Evolutionary conservation across 192 early-diverging fungal genomes (phyloP).

Genomic region (Backusella westeae): DNA sequence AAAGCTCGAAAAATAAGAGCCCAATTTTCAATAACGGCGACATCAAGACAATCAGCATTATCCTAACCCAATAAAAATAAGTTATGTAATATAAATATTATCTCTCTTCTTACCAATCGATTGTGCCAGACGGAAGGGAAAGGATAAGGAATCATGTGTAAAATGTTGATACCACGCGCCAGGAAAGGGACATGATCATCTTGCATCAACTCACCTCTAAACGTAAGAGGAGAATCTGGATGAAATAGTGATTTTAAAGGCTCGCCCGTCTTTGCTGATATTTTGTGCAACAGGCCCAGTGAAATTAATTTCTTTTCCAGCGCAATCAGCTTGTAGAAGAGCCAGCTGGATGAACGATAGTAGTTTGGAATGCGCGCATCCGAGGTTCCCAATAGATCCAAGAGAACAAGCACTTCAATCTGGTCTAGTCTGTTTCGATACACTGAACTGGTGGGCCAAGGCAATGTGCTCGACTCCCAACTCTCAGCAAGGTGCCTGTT

Average conservation of each 20-base stretch:
- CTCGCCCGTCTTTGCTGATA: conserved; percentile 19
- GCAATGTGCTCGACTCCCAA: conserved; percentile 61
- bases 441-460: conserved; percentile 10
- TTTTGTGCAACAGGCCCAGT: conserved; percentile 9
- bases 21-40: conserved; percentile 67
- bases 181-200: conserved; percentile 94
- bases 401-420: conserved; percentile 84
- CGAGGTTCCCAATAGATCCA: conserved; percentile 82
- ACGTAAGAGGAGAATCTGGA: conserved; percentile 19
- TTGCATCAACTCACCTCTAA: conserved; percentile 45
- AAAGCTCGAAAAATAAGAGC: conserved; percentile 79
- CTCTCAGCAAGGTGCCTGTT: conserved; percentile 72
- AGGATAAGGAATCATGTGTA: conserved; percentile 83
- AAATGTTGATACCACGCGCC: conserved; percentile 71
- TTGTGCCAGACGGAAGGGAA: conserved; percentile 93
- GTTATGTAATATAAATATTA: background rate
- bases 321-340: conserved; percentile 64
- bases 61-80: conserved; percentile 41
- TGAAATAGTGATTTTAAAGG: conserved; percentile 28
- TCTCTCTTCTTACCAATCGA: conserved; percentile 33
- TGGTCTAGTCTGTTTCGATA: conserved; percentile 47
- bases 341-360: conserved; percentile 62
- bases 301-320: conserved; percentile 67
- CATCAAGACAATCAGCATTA: conserved; percentile 67
- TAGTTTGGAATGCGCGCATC: conserved; percentile 54